Base-by-base conservation (phyloP, 2,329 filamentous ascomycete genomes). In the Fonsecaea pedrosoi region DNA sequence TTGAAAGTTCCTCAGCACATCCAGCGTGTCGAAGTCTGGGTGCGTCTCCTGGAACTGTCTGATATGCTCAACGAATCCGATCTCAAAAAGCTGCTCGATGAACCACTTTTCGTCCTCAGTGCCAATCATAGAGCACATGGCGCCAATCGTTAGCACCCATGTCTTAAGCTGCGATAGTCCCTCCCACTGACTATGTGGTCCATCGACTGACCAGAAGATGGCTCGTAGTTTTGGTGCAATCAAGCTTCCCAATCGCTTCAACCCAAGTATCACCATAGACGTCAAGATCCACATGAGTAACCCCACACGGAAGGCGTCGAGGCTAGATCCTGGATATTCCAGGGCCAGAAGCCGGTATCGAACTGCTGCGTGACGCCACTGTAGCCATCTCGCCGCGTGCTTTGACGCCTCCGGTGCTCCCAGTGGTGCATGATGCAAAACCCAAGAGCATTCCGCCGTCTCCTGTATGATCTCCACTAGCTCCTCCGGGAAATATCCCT, bases 281-380 rank as follows among this genome's bases (percentile, higher is more conserved):
- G 64, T 70, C 48, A 71, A 37, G 21, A 71, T 66, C 70, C 70
- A 71, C 54, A 71, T 68, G 1, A 71, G 13, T 25, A 71, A 34
- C 4, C 58, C 62, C 9, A 64, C 62, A 15, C 70, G 61, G 18
- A 71, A 18, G n/a, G 66, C 68, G 37, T 71, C 66, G 18, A 67
- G 56, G 30, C 60, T 64, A 13, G 60, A 35, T 21, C 69, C 66
- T 15, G 59, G 34, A 32, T 65, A 66, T 30, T 57, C 37, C n/a
- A 67, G 54, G 30, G 59, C 61, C 35, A 71, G 59, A 6, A 71
- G 61, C 37, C 66, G 59, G 50, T 67, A 64, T 57, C 70, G 30
- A 13, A 71, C 62, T 13, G 70, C 70, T 21, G 68, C 65, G 42
- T 69, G 65, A 4, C 70, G 70, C 64, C 64, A 70, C 50, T 70